Evolutionary conservation across 139 green algal genomes (phyloP), one percentile per base, ranked within the genome.

Genomic region (Gonium pectorale): DNA sequence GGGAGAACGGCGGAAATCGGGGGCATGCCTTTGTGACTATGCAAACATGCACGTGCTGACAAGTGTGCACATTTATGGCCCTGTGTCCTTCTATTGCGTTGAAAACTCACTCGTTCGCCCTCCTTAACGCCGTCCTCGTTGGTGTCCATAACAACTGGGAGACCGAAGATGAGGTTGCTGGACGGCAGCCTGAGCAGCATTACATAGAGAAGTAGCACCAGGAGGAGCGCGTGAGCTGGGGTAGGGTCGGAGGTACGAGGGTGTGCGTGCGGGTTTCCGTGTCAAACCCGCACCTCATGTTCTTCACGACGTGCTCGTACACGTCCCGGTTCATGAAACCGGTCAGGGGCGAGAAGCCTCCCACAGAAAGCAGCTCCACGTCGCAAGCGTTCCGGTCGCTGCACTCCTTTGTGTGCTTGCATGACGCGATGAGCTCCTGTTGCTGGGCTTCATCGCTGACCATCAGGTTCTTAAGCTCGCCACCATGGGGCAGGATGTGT

Each of bases 101-200:
- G n/a, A n/a, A n/a, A 37, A 43, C 68, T 63, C 56, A 94, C 90
- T 82, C 90, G 93, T 69, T 94, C 87, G 26, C 96, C 96, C 40
- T 94, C 86, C 68, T 90, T 90, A 35, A 98, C 79, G 66, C 68
- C 68, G 0, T 97, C 93, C 35, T 94, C 82, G 67, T 90, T 85
- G 26, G 96, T 98, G 93, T 98, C 96, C 84, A 98, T 88, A 33
- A 98, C 96, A 3, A 98, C 93, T 13, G 96, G 96, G 74, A 98
- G 91, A 22, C 96, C 96, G 73, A 97, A 97, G 38, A 97, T 89
- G 46, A 95, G 81, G 71, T 95, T 92, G 87, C 81, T 94, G 74
- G 71, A 79, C 5, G 89, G 89, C 69, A 95, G 81, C 80, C 91
- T 94, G 86, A 44, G 81, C 27, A 60, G n/a, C n/a, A n/a, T n/a